Base-by-base conservation (phyloP, 1,284 basidiomycete genomes). In the Cerrena zonata region DNA sequence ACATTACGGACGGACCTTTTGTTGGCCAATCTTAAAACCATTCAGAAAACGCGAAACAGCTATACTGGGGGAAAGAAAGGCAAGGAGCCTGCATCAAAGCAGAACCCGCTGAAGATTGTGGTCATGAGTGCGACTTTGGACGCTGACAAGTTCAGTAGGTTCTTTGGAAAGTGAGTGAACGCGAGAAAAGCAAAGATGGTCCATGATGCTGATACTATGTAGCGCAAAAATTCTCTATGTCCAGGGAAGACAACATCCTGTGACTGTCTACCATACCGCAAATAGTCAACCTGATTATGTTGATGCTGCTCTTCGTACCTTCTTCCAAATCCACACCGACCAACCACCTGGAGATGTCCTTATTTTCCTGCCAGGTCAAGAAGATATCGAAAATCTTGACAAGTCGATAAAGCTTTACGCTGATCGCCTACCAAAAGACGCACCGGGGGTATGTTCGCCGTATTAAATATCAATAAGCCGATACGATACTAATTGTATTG, bases 101-200 rank as follows among this genome's bases (percentile, higher is more conserved):
- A 60, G 3, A 76, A 75, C 54, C 82, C 80, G 15, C 77, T 99
- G 55, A 98, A 95, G 67, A 79, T 99, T 47, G 80, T 99, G 19
- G 80, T 99, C 61, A 99, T 98, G 95, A 94, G 90, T 69, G 95
- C 95, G 1, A 99, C 95, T 2, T 78, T 99, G 18, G 94, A 99
- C 65, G 94, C 94, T 0, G 85, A 93, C 53, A 91, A 91, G 55
- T 99, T 99, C 66, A 89, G 89, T 66, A 76, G 76, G 40, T 99
- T 96, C 69, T 97, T 91, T 62, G 69, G 86, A 62, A 74, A 79
- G 89, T 94, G 58, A 46, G 84, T 69, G 5, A 15, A 43, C 24
- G 3, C n/a, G n/a, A 18, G 5, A 5, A 7, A 21, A 30, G 27
- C 37, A 25, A n/a, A 5, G 25, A 21, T 23, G 15, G 37, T 2